Conservation (phyloP, 139 green algal genomes). For the Chlamydomonas incerta region DNA sequence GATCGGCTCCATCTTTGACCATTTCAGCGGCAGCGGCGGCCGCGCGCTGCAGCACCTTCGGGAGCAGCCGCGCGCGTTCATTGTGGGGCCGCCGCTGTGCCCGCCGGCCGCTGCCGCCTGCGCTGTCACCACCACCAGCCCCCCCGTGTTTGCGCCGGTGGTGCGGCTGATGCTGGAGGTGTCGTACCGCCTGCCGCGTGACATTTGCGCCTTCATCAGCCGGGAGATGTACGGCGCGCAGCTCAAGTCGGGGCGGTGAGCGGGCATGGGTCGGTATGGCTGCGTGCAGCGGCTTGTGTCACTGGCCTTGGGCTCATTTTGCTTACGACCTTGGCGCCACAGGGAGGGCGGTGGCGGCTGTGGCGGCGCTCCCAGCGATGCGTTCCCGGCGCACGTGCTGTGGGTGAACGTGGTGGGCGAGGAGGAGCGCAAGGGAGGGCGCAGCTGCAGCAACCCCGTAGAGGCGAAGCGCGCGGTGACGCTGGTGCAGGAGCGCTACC, state of each 20-base stretch:
- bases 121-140: neutral
- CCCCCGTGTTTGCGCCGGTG: neutral
- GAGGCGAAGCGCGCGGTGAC: neutral
- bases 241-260: neutral
- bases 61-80: neutral
- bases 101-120: neutral
- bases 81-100: neutral
- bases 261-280: no score
- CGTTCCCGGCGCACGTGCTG: neutral
- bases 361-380: neutral
- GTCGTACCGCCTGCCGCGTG: conserved; percentile 32
- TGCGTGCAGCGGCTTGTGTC: no score
- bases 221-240: neutral
- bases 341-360: no score
- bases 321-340: no score
- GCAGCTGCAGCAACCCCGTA: conserved; percentile 4
- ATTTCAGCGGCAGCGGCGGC: neutral
- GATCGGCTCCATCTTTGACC: conserved; percentile 13
- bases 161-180: conserved; percentile 9
- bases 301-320: no score
- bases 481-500: neutral
- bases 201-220: conserved; percentile 24
- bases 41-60: neutral
- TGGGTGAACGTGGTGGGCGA: conserved; percentile 25
- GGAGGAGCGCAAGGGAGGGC: neutral